Percentiles rank a stretch among this genome's conserved stretches.
These are phyloP conservation scores for Macrophomina tecta DNA, from an alignment of 2,329 filamentous ascomycete species.

Conservation along the genomic window DNA sequence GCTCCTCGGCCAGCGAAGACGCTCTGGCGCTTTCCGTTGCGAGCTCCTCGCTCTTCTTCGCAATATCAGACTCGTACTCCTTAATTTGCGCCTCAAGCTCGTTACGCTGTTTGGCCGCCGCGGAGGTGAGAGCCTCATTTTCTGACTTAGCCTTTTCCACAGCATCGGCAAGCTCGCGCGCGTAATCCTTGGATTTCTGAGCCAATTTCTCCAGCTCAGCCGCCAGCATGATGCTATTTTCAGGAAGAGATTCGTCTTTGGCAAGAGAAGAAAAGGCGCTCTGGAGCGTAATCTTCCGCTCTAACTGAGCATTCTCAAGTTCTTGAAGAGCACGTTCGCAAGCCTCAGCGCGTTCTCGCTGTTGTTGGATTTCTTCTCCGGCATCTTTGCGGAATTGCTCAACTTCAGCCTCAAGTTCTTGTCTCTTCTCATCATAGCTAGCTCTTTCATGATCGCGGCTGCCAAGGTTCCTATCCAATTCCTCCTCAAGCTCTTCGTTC, in stretches of 20 bases:
- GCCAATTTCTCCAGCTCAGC: constrained; percentile 53
- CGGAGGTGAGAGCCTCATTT: constrained; percentile 49
- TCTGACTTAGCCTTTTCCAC: constrained; percentile 54
- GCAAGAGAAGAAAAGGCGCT: constrained; percentile 48
- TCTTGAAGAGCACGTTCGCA: constrained; percentile 41
- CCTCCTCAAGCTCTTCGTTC: constrained; percentile 89
- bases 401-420: constrained; percentile 73
- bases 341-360: constrained; percentile 36
- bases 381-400: constrained; percentile 62
- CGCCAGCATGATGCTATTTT: constrained; percentile 46
- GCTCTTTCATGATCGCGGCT: constrained; percentile 83
- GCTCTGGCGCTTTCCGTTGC: constrained; percentile 55
- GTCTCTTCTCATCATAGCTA: constrained; percentile 70
- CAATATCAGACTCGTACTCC: constrained; percentile 45
- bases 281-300: constrained; percentile 39
- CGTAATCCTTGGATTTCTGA: constrained; percentile 49
- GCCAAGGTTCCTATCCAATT: constrained; percentile 82
- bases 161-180: constrained; percentile 53
- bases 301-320: constrained; percentile 51
- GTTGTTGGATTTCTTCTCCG: constrained; percentile 56
- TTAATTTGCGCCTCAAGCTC: constrained; percentile 45
- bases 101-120: constrained; percentile 48
- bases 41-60: constrained; percentile 50
- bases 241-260: constrained; percentile 39
- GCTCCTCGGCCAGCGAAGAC: constrained; percentile 55